A percentile compares a stretch with the other conserved stretches of the same genome.
Evolutionary conservation across 495 filamentous ascomycete species (phyloP).

Genomic region (Friedmanniomyces simplex): DNA sequence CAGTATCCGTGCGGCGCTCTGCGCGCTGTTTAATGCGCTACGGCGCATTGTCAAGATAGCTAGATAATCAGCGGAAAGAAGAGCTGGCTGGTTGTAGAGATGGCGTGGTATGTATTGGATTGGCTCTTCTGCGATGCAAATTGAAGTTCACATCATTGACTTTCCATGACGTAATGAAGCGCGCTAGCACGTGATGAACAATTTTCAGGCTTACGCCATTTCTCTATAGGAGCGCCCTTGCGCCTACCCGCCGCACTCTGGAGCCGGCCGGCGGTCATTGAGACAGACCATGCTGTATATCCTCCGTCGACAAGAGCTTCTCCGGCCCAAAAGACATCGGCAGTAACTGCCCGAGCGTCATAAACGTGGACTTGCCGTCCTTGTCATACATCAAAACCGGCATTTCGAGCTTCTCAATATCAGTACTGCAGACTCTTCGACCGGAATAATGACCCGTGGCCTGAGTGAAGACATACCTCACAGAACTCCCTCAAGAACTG

Average conservation of each 20-base stretch:
- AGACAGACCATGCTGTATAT: conserved; percentile 8
- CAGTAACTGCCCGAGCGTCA: conserved; percentile 45
- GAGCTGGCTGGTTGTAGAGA: no score
- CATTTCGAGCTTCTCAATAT: conserved; percentile 41
- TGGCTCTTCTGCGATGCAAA: background rate
- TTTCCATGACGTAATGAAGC: no score
- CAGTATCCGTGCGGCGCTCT: background rate
- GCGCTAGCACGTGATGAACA: no score
- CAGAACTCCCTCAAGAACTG: conserved; percentile 39
- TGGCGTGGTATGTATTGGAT: no score
- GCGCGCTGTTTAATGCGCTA: background rate
- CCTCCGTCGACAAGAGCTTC: conserved; percentile 17
- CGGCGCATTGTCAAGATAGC: background rate
- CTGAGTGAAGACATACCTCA: conserved; percentile 25
- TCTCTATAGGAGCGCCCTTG: background rate
- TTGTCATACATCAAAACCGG: conserved; percentile 91
- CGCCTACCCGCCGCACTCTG: background rate
- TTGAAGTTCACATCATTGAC: background rate
- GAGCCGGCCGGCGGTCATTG: background rate
- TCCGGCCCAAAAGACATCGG: conserved; percentile 28
- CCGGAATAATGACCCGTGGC: background rate
- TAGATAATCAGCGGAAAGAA: no score
- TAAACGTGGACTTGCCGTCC: conserved; percentile 55
- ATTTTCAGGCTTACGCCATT: no score
- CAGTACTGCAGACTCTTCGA: background rate